Evolutionary conservation across 371 early-diverging fungal genomes (phyloP), one percentile per base, ranked within the genome.

Genomic region (Nematocida ausubeli): DNA sequence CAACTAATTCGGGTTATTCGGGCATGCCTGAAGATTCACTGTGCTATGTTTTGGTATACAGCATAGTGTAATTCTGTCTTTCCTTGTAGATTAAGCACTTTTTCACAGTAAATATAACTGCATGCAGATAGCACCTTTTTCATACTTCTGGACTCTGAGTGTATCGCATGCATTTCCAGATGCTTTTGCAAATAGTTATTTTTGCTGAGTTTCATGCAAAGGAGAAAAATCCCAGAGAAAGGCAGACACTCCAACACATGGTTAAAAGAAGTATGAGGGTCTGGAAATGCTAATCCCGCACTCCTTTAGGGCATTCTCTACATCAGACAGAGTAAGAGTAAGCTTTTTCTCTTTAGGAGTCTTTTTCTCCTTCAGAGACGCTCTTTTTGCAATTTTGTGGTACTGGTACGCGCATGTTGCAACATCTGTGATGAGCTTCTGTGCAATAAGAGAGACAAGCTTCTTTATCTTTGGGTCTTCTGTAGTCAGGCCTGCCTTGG

Each of bases 401-500:
- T 82, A 86, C 64, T 86, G 86, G 39, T 81, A 83, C 32, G 86
- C 80, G 44, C 79, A 81, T 6, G 62, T 57, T 2, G 84, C 84
- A 6, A 85, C 82, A 70, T 85, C 85, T 14, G 85, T 84, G 24
- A 86, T 70, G 62, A 86, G 85, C 78, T 86, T 86, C 54, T 86
- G 86, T 5, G 84, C 70, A 58, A 86, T 37, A 0, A 86, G 80
- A 28, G 86, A 81, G 55, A 86, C 71, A 5, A 80, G 50, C 71
- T 86, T 86, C 65, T 84, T 86, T 24, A 84, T 57, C 63, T 80
- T 78, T 22, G 65, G 80, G 50, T 87, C 84, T 14, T 90, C 90
- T 80, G 92, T 93, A 54, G 92, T 90, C 69, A 97, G 91, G 3
- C 98, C 99, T 2, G 94, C 90, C 82, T 91, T 88, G 47, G 90